Base-by-base conservation (phyloP, 176 grass and related monocot genomes). In the Cenchrus purpureus region DNA sequence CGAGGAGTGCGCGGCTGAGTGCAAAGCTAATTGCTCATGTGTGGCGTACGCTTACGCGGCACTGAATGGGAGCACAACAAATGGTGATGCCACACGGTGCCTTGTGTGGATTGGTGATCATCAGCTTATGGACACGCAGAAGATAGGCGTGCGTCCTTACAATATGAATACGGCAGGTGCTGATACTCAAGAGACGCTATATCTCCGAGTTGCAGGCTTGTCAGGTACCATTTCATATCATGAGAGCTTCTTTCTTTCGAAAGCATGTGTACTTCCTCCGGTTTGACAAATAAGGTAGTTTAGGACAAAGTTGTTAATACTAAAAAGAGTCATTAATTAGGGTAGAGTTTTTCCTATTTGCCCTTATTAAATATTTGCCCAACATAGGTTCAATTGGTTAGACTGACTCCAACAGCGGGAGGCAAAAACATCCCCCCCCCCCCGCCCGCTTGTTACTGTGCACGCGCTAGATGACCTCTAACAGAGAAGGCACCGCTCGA, bases 1-100 rank as follows among this genome's bases (percentile, higher is more conserved):
- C 6, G 20, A 84, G 29, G 61, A 73, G 48, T 88, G 81, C 20
- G 40, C 65, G n/a, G 64, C 64, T 1, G 66, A 84, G 83, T 94
- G 89, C 57, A 37, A 56, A 5, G 55, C 49, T 32, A 82, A 94
- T 55, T 94, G 92, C 78, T 91, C 92, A 0, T 91, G 86, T 22
- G 32, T 80, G 56, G 92, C 89, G 1, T 94, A 94, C 34, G 83
- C 92, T 45, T 87, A 86, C 57, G 59, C 22, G 2, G 46, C 64
- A 15, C 20, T 81, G 49, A 87, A 60, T 16, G 65, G 12, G 2
- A 79, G 43, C 46, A 6, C 31, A 57, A 3, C 7, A 17, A 56
- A 29, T 3, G 69, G 66, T 1, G 55, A 74, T 2, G 0, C 20
- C 8, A 80, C 85, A 5, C 73, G 79, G 12, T 91, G 89, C 29